Evolutionary conservation across 2,329 filamentous ascomycete species (phyloP).

Genomic region (Anthostomella pinea): DNA sequence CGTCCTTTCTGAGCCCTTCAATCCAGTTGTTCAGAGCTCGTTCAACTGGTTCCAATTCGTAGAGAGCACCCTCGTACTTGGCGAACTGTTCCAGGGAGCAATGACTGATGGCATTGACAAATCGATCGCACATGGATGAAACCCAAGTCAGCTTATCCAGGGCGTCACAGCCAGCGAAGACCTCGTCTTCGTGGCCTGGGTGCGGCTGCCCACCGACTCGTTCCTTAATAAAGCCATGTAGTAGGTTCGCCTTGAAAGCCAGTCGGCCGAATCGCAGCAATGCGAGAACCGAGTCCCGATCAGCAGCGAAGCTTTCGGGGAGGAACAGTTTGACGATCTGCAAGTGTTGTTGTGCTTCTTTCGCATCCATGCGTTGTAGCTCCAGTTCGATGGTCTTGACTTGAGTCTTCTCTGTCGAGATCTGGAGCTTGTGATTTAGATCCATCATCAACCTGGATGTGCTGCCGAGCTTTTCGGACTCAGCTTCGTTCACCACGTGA

Average conservation of each 20-base stretch:
- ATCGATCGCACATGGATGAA: constrained; percentile 76
- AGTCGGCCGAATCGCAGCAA: constrained; percentile 85
- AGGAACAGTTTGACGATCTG: constrained; percentile 86
- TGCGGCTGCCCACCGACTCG: constrained; percentile 65
- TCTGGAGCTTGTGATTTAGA: constrained; percentile 88
- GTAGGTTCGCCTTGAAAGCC: constrained; percentile 79
- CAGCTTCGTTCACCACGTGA: constrained; percentile 86
- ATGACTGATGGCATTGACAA: constrained; percentile 74
- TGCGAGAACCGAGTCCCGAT: constrained; percentile 83
- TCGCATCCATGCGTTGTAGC: constrained; percentile 78
- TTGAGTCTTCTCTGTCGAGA: constrained; percentile 86
- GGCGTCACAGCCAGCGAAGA: constrained; percentile 76
- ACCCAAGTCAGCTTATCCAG: constrained; percentile 86
- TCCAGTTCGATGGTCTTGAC: constrained; percentile 93
- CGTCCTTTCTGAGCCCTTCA: constrained; percentile 77
- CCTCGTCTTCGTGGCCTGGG: constrained; percentile 71
- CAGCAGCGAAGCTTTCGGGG: constrained; percentile 76
- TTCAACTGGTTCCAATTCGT: constrained; percentile 90
- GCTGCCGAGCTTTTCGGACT: constrained; percentile 85
- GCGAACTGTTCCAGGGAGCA: constrained; percentile 78
- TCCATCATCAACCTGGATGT: constrained; percentile 95
- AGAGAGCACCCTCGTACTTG: constrained; percentile 73
- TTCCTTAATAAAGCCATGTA: constrained; percentile 77
- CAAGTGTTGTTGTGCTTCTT: constrained; percentile 85
- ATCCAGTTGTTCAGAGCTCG: constrained; percentile 85